These are phyloP conservation scores for Kickxella alabastrina DNA, from an alignment of 192 early-diverging fungal genomes.

Conservation along the genomic window DNA sequence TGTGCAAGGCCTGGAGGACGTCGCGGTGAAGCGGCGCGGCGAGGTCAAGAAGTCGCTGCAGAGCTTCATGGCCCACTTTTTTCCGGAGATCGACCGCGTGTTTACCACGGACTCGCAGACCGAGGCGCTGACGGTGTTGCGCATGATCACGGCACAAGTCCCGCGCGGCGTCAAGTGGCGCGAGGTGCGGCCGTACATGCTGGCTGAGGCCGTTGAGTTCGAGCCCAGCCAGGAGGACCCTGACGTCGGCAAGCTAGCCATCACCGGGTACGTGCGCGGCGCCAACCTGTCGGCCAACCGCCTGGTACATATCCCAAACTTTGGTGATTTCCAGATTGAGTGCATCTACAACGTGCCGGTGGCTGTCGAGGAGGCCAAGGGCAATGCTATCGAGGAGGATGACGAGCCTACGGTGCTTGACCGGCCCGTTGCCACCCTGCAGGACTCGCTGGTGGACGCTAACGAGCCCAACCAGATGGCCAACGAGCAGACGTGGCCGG, in stretches of 20 bases:
- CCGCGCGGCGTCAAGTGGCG: constrained; percentile 83
- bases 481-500: constrained; percentile 99
- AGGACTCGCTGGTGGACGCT: constrained; percentile 80
- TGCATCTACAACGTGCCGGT: constrained; percentile 50
- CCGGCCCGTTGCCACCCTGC: constrained; percentile 59
- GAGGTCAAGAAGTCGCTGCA: constrained; percentile 82
- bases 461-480: constrained; percentile 85
- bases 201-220: constrained; percentile 76
- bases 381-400: constrained; percentile 43
- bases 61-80: constrained; percentile 82
- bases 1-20: constrained; percentile 67
- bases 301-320: constrained; percentile 85
- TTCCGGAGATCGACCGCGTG: constrained; percentile 76
- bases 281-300: constrained; percentile 84
- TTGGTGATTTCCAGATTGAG: constrained; percentile 91
- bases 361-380: constrained; percentile 23
- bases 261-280: constrained; percentile 88
- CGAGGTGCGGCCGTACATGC: constrained; percentile 80
- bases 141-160: constrained; percentile 72
- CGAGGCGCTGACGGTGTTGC: constrained; percentile 65
- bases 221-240: constrained; percentile 53
- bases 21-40: constrained; percentile 60
- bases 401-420: constrained; percentile 56
- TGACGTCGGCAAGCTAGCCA: constrained; percentile 58
- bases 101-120: constrained; percentile 56